Evolutionary conservation across 208 protist genomes (phyloP).

Genomic region (Trypanosoma caninum): DNA sequence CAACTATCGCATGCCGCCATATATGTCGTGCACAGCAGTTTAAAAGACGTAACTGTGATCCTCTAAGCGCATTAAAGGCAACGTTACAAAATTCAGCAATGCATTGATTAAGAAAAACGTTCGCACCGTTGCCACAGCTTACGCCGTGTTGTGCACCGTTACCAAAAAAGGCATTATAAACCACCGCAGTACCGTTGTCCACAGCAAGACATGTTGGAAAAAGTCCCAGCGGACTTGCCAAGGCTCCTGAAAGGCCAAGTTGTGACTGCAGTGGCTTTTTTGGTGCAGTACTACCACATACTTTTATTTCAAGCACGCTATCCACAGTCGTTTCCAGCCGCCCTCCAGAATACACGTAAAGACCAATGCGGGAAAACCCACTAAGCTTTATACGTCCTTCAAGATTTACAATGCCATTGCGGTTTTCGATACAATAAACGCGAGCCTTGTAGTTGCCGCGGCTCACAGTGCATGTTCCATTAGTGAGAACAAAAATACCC

Average conservation of each 20-base stretch:
- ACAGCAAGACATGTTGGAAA: constrained; percentile 57
- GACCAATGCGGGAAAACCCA: constrained; percentile 55
- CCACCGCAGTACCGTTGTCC: constrained; percentile 40
- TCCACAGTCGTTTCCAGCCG: constrained; percentile 30
- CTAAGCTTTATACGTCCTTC: constrained; percentile 63
- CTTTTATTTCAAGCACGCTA: constrained; percentile 54
- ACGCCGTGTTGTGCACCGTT: constrained; percentile 53
- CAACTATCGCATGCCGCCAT: constrained; percentile 38
- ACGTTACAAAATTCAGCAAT: constrained; percentile 42
- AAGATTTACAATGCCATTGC: constrained; percentile 48
- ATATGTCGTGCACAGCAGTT: constrained; percentile 28
- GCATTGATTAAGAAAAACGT: constrained; percentile 38
- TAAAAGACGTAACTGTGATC: constrained; percentile 47
- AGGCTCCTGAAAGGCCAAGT: not conserved
- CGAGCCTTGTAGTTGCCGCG: constrained; percentile 52
- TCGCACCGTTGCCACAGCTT: constrained; percentile 39
- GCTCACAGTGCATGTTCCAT: constrained; percentile 54
- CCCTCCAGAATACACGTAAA: constrained; percentile 52
- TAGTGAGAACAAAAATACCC: constrained; percentile 57
- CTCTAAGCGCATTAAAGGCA: constrained; percentile 42
- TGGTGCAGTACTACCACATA: constrained; percentile 9
- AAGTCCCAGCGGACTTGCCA: constrained; percentile 10
- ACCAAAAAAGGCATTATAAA: constrained; percentile 51
- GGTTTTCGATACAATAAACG: constrained; percentile 55
- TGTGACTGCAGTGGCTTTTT: constrained; percentile 1